Evolutionary conservation across 2,329 filamentous ascomycete genomes (phyloP), one percentile per base, ranked within the genome.

Genomic region (Bertia moriformis): DNA sequence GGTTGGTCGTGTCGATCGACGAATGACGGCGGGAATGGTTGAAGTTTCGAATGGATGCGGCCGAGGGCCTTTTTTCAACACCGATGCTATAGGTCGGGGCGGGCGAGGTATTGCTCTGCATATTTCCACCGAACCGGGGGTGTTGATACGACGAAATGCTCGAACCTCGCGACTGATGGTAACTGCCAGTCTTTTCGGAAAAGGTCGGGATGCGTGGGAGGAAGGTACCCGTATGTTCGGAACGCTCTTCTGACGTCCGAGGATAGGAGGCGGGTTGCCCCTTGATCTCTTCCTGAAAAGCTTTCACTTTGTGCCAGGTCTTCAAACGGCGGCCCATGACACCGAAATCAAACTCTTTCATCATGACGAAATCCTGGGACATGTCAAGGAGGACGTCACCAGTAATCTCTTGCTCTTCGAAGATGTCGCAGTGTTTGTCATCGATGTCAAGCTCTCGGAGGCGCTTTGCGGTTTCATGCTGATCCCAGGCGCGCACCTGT

Each of bases 261-360:
- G 22, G 7, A n/a, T 27, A 27, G 22, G 7, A 10, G 22, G 7
- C 45, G 42, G 10, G 39, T 44, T 30, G 41, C 40, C 55, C 57
- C 40, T 67, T 68, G 27, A 75, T 64, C 46, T 79, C 73, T 40
- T 74, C 69, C 49, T 80, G 75, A 48, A 80, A 61, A 7, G 71
- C 66, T 48, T 76, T 76, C 51, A 80, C 71, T 53, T 76, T 78
- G 54, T 78, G 71, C 75, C 75, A 80, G 2, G 73, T 78, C 45
- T 73, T 73, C 45, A 80, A 56, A 35, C 75, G 63, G 38, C 70
- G 65, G 12, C 75, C 75, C 54, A 80, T 75, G 3, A 76, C 68
- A 2, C 75, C 75, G 47, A 80, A 65, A 44, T 79, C 71, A 46
- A 78, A 79, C 45, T 79, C 75, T 49, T 78, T 78, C 63, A 80